Evolutionary conservation across 1,284 basidiomycete genomes (phyloP).

Genomic region (Clitocybe nebularis): DNA sequence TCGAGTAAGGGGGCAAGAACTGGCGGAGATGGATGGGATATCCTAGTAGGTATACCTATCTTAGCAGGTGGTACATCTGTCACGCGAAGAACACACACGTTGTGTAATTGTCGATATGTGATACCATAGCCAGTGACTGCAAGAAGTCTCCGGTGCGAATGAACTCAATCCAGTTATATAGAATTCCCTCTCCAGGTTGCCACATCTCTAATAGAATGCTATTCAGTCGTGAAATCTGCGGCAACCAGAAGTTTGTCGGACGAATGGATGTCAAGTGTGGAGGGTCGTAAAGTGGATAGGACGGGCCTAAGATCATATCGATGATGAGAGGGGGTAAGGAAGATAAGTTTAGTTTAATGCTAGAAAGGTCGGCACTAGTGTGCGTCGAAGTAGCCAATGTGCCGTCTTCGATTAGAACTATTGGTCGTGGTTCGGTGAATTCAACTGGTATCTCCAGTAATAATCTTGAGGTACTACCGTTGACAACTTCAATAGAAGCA

Average conservation of each 20-base stretch:
- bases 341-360: conserved; percentile 27
- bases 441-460: conserved; percentile 65
- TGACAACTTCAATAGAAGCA: conserved; percentile 41
- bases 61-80: no score
- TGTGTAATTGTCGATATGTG: conserved; percentile 23
- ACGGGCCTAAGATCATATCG: conserved; percentile 48
- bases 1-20: conserved; percentile 45
- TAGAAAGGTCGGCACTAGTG: conserved; percentile 12
- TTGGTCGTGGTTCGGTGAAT: conserved; percentile 36
- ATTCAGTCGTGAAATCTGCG: conserved; percentile 34
- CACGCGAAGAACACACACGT: no score
- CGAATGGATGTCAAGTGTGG: conserved; percentile 55
- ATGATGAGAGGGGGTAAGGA: conserved; percentile 62
- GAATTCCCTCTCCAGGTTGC: conserved; percentile 53
- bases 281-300: conserved; percentile 52
- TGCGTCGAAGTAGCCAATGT: conserved; percentile 9
- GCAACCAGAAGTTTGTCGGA: conserved; percentile 59
- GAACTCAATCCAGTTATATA: conserved; percentile 70
- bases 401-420: conserved; percentile 34
- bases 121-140: conserved; percentile 27
- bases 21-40: conserved; percentile 53
- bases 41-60: no score
- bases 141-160: conserved; percentile 63
- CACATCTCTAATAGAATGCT: conserved; percentile 48
- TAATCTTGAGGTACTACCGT: conserved; percentile 33